A percentile compares a stretch with the other conserved stretches of the same genome.
Conservation (phyloP, 352 stramenopile genomes). For the Aphanomyces euteiches region DNA sequence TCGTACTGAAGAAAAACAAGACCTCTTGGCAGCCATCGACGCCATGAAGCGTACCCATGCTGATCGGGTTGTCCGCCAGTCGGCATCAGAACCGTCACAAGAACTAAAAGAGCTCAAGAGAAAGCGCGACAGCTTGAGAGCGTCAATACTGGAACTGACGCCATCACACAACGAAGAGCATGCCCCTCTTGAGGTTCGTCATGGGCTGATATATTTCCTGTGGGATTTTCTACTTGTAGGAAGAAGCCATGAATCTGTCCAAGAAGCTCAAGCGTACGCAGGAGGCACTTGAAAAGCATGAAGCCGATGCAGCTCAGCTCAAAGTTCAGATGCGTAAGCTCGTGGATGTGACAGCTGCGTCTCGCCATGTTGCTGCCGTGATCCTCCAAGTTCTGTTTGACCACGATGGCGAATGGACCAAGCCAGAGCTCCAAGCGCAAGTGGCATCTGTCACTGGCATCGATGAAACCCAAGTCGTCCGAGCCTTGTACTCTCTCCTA, state of each 20-base stretch:
- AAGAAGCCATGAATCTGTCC: constrained; percentile 32
- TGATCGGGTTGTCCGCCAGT: constrained; percentile 16
- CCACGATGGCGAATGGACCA: constrained; percentile 58
- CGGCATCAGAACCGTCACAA: constrained; percentile 35
- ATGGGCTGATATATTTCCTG: background rate
- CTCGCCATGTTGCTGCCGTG: constrained; percentile 47
- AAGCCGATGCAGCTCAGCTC: constrained; percentile 41
- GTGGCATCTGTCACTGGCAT: constrained; percentile 45
- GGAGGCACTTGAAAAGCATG: constrained; percentile 38
- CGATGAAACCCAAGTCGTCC: constrained; percentile 44
- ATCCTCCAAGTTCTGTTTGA: constrained; percentile 60
- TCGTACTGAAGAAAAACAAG: constrained; percentile 52
- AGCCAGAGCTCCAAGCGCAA: constrained; percentile 58
- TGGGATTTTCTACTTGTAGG: constrained; percentile 2
- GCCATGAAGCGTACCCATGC: constrained; percentile 44
- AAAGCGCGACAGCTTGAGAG: constrained; percentile 48
- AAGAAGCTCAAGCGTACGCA: constrained; percentile 37
- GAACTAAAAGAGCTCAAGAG: constrained; percentile 33
- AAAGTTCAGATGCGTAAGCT: constrained; percentile 67
- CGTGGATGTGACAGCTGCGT: constrained; percentile 53
- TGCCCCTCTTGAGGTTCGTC: background rate
- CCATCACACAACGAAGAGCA: constrained; percentile 38
- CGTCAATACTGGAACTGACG: constrained; percentile 46
- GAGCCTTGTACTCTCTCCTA: constrained; percentile 63
- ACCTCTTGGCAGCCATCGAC: constrained; percentile 55